A percentile compares a stretch with the other conserved stretches of the same genome.
Evolutionary conservation across 208 protist genomes (phyloP).

Genomic region (Wallacemonas sp.): DNA sequence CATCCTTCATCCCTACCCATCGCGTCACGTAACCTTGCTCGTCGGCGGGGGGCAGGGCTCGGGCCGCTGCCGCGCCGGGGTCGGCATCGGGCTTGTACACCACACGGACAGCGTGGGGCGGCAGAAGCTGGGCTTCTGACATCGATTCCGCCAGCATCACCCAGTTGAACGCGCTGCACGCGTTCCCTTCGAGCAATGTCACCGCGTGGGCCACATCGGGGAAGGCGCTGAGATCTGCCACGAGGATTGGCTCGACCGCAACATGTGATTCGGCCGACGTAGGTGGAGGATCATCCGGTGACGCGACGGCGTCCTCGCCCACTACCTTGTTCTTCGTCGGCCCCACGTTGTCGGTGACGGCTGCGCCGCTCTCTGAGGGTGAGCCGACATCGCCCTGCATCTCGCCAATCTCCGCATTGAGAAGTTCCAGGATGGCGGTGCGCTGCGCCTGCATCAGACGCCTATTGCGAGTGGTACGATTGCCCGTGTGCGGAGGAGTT

Average conservation of each 20-base stretch:
- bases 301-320: neutral
- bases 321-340: neutral
- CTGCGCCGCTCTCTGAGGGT: neutral
- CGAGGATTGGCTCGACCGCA: neutral
- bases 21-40: neutral
- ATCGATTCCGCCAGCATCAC: slow-evolving; percentile 19
- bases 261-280: neutral
- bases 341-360: neutral
- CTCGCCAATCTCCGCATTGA: slow-evolving; percentile 9
- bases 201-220: slow-evolving; percentile 11
- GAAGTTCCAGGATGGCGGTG: slow-evolving; percentile 5
- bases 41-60: neutral
- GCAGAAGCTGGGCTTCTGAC: slow-evolving; percentile 20
- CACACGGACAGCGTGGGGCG: slow-evolving; percentile 8
- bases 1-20: slow-evolving; percentile 17
- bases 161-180: slow-evolving; percentile 19
- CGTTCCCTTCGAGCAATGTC: neutral
- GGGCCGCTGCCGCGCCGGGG: neutral
- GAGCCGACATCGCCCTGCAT: neutral
- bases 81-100: slow-evolving; percentile 16
- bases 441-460: slow-evolving; percentile 13
- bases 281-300: neutral
- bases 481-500: neutral
- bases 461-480: neutral
- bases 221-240: slow-evolving; percentile 1